Conservation (phyloP, 2,329 filamentous ascomycete species). For the Didymella sp. region DNA sequence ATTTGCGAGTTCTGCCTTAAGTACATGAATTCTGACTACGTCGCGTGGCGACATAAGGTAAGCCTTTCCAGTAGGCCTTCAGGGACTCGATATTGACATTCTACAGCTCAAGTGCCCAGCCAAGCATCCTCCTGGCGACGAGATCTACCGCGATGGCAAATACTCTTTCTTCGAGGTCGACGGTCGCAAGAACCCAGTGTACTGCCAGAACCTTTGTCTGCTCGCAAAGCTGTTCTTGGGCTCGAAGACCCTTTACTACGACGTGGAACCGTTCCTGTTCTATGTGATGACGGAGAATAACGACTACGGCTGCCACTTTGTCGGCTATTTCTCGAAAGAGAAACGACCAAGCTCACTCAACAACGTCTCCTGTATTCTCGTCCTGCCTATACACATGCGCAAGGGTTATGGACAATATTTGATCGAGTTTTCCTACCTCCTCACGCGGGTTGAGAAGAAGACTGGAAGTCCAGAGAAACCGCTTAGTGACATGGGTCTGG, state of each 20-base stretch:
- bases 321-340: conserved; percentile 99
- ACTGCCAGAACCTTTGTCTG: conserved; percentile 96
- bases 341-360: conserved; percentile 94
- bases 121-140: conserved; percentile 95
- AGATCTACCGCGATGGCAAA: conserved; percentile 91
- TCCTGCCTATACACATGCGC: conserved; percentile 93
- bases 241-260: conserved; percentile 97
- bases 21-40: conserved; percentile 99
- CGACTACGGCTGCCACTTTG: conserved; percentile 90
- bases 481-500: conserved; percentile 94
- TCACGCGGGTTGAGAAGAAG: conserved; percentile 91
- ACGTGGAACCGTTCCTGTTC: conserved; percentile 95
- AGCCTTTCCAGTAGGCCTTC: not conserved
- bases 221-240: conserved; percentile 97
- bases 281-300: conserved; percentile 97
- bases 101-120: conserved; percentile 79
- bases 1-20: conserved; percentile 99
- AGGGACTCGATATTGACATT: conserved; percentile 29
- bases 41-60: conserved; percentile 92
- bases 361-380: conserved; percentile 97
- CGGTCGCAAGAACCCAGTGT: conserved; percentile 95
- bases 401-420: conserved; percentile 96
- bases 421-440: conserved; percentile 97
- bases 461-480: conserved; percentile 97
- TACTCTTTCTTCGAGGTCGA: conserved; percentile 98